Evolutionary conservation across 2,329 filamentous ascomycete species (phyloP).

Genomic region (Claviceps spartinae): DNA sequence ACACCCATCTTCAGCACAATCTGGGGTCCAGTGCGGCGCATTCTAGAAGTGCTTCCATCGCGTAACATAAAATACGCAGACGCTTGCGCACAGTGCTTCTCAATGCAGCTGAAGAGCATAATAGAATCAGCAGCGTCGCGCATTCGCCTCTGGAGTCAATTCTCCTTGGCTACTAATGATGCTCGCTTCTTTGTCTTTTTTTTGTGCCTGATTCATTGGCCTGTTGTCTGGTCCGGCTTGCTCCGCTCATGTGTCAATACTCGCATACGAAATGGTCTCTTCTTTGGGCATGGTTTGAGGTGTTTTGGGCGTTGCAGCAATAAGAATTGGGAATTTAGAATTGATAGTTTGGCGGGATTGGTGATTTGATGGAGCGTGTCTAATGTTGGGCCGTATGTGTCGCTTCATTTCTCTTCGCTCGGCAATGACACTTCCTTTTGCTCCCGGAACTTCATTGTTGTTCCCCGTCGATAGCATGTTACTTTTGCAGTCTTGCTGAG

Average conservation of each 20-base stretch:
- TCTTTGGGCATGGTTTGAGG: too few relatives aligned
- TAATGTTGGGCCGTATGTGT: too few relatives aligned
- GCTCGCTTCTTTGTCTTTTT: background rate
- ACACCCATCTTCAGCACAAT: background rate
- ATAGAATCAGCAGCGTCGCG: background rate
- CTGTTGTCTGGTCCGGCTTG: background rate
- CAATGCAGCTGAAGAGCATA: background rate
- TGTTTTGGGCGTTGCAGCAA: too few relatives aligned
- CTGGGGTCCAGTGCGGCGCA: background rate
- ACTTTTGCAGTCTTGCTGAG: background rate
- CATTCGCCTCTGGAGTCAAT: background rate
- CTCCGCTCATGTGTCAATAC: slow-evolving; percentile 1
- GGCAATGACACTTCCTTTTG: background rate
- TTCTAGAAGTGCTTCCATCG: background rate
- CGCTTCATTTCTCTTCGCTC: slow-evolving; percentile 1
- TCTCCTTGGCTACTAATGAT: background rate
- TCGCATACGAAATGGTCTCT: too few relatives aligned
- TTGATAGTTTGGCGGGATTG: too few relatives aligned
- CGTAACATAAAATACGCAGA: background rate
- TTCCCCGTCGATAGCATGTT: background rate
- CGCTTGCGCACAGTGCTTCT: background rate
- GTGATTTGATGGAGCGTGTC: too few relatives aligned
- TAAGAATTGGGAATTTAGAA: too few relatives aligned
- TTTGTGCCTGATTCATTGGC: background rate
- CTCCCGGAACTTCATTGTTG: background rate